Evolutionary conservation across 1,284 basidiomycete species (phyloP).

Genomic region (Cryptococcus maquisensis): DNA sequence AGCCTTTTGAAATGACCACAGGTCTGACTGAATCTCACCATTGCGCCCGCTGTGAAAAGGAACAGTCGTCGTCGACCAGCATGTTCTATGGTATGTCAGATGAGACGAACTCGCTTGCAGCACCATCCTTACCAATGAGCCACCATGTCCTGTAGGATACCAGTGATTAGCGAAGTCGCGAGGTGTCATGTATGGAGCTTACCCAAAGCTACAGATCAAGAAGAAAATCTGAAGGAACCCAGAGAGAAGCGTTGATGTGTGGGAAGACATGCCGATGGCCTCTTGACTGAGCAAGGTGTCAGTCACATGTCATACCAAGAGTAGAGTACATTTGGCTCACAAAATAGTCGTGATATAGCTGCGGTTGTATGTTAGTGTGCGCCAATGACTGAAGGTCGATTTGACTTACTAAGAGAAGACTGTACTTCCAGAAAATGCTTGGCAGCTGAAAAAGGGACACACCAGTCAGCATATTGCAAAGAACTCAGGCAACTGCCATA

Average conservation of each 20-base stretch:
- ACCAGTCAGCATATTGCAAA: background rate
- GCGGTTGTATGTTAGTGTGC: background rate
- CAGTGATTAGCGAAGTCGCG: background rate
- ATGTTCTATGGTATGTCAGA: slow-evolving; percentile 6
- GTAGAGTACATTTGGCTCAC: background rate
- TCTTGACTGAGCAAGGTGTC: slow-evolving; percentile 4
- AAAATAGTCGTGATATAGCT: slow-evolving; percentile 20
- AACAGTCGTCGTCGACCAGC: slow-evolving; percentile 15
- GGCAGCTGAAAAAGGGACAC: slow-evolving; percentile 4
- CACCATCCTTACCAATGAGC: slow-evolving; percentile 6
- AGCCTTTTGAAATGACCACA: background rate
- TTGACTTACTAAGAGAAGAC: slow-evolving; percentile 11
- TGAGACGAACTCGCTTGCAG: background rate
- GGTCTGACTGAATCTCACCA: slow-evolving; percentile 5
- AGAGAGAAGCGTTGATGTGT: slow-evolving; percentile 14
- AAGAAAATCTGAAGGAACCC: slow-evolving; percentile 19
- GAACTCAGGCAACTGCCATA: background rate
- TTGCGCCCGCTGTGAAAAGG: slow-evolving; percentile 13
- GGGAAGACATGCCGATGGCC: slow-evolving; percentile 13
- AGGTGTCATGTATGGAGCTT: background rate
- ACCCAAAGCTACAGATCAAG: slow-evolving; percentile 9
- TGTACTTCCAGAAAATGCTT: slow-evolving; percentile 15
- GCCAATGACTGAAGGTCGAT: background rate
- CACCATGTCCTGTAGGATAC: slow-evolving; percentile 9
- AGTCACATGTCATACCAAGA: background rate